Base-by-base conservation (phyloP, 257 asterid species). In the Lycium ferocissimum region DNA sequence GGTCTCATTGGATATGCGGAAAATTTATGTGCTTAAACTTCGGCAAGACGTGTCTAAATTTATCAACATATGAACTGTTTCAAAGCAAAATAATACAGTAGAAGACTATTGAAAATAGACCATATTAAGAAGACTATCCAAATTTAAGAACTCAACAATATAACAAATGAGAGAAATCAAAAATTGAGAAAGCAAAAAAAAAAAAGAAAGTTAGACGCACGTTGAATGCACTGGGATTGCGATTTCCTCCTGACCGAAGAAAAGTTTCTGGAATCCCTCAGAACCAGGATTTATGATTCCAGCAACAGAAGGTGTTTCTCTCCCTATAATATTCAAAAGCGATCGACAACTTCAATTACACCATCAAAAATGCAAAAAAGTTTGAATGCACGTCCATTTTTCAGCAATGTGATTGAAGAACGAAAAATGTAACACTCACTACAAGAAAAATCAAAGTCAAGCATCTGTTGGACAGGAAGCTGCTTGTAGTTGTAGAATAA, bases 231-330 rank as follows among this genome's bases (percentile, higher is more conserved):
- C 98, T 35, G 98, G 99, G 85, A 96, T 96, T 62, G 99, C 98
- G 9, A 96, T 94, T 90, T 94, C 98, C 88, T 96, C 98, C 87
- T 96, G 98, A 81, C 99, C 98, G 61, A 96, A 96, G 89, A 96
- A 96, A 69, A 96, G 92, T 83, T 96, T 96, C 89, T 96, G 99
- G 88, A 96, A 94, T 69, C 99, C 99, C 92, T 96, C 99, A 58
- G 99, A 91, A 90, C 98, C 99, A 72, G 99, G 99, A 89, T 93
- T 94, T 86, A 96, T 91, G 82, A 96, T 96, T 88, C 99, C 99
- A 80, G 99, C 98, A 87, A 96, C 98, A 49, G 99, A 96, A 88
- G 98, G 99, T 26, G 96, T 96, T 90, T 96, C 99, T 87, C 99
- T 93, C 81, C 98, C 98, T 96, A 90, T 79, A 91, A 33, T 66